Percentiles rank a stretch among this genome's conserved stretches.
These are phyloP conservation scores for Phytophthora megakarya DNA, from an alignment of 352 stramenopile genomes.

Conservation along the genomic window DNA sequence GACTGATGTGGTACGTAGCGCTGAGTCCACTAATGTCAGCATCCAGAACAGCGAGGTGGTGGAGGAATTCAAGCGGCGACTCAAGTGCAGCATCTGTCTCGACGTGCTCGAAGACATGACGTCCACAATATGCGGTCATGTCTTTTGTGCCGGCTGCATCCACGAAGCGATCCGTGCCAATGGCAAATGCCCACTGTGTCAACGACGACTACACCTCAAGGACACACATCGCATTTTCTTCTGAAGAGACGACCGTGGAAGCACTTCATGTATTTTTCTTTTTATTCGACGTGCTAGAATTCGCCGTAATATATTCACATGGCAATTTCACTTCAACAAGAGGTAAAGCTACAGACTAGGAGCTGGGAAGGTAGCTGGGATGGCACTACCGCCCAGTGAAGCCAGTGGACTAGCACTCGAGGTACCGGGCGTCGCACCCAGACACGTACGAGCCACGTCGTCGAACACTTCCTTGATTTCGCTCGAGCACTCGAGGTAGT, in stretches of 20 bases:
- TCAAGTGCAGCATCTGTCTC: slow-evolving; percentile 88
- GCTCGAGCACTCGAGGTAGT: slow-evolving; percentile 98
- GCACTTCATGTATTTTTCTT: slow-evolving; percentile 23
- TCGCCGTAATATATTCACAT: too few relatives aligned
- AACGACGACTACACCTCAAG: slow-evolving; percentile 57
- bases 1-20: slow-evolving; percentile 52
- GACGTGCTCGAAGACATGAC: slow-evolving; percentile 82
- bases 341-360: not conserved
- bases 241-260: slow-evolving; percentile 32
- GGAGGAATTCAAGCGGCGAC: slow-evolving; percentile 70
- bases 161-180: slow-evolving; percentile 66
- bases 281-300: slow-evolving; percentile 29
- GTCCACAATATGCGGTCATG: slow-evolving; percentile 78
- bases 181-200: slow-evolving; percentile 78
- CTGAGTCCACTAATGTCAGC: slow-evolving; percentile 72
- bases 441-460: slow-evolving; percentile 95
- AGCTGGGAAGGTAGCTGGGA: slow-evolving; percentile 20
- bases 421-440: slow-evolving; percentile 54
- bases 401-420: slow-evolving; percentile 40
- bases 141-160: slow-evolving; percentile 83
- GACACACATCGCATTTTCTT: slow-evolving; percentile 87
- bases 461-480: slow-evolving; percentile 99
- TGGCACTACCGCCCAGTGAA: slow-evolving; percentile 32
- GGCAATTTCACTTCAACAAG: too few relatives aligned
- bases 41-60: slow-evolving; percentile 78